Evolutionary conservation across 2,329 filamentous ascomycete genomes (phyloP).

Genomic region (Arthrobotrys pseudoclavata): DNA sequence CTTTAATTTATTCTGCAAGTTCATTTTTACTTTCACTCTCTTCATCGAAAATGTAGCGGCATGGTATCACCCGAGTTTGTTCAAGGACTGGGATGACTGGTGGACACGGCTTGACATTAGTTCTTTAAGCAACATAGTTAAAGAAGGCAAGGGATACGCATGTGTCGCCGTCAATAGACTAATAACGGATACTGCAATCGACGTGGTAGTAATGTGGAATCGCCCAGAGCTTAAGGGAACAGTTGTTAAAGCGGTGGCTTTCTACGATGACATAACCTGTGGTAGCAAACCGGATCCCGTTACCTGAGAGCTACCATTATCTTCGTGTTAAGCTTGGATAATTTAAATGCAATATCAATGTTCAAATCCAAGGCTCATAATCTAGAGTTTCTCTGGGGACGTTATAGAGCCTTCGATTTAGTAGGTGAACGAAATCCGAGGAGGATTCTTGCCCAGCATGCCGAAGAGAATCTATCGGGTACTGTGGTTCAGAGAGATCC

Average conservation of each 20-base stretch:
- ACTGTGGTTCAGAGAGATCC: slow-evolving; percentile 5
- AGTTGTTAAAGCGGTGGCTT: slow-evolving; percentile 24
- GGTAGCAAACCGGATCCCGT: background rate
- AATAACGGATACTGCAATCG: background rate
- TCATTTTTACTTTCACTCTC: background rate
- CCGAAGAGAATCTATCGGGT: slow-evolving; percentile 14
- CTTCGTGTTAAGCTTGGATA: slow-evolving; percentile 13
- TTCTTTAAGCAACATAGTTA: background rate
- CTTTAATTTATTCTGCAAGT: background rate
- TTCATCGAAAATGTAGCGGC: slow-evolving; percentile 4
- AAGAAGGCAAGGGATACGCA: background rate
- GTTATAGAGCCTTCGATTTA: slow-evolving; percentile 31
- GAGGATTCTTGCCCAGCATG: slow-evolving; percentile 12
- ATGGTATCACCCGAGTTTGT: slow-evolving; percentile 37
- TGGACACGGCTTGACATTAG: slow-evolving; percentile 18
- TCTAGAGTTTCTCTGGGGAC: slow-evolving; percentile 12
- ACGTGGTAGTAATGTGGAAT: slow-evolving; percentile 39
- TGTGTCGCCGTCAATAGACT: slow-evolving; percentile 3
- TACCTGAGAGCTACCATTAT: background rate
- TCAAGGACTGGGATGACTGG: slow-evolving; percentile 11
- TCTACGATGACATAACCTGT: slow-evolving; percentile 18
- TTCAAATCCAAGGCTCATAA: background rate
- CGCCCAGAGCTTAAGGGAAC: background rate
- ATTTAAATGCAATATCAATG: background rate
- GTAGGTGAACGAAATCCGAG: background rate